Evolutionary conservation across 2,329 filamentous ascomycete species (phyloP), one percentile per base, ranked within the genome.

Genomic region (Colletotrichum agaves): DNA sequence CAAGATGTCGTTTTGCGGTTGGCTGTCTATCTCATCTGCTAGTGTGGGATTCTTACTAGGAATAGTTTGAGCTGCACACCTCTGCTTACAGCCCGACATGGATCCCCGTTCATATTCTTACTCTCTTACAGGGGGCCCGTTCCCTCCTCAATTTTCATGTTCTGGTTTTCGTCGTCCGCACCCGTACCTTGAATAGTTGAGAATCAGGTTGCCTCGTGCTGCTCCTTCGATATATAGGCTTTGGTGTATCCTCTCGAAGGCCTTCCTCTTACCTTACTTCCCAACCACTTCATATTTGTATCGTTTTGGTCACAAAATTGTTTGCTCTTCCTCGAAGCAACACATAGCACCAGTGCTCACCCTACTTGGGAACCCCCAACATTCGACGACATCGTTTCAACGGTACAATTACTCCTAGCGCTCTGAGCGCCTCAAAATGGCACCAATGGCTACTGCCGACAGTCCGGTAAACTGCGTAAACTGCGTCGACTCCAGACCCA

Each of bases 41-140:
- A 65, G 65, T 65, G 65, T 49, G 61, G 55, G 46, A 53, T 58
- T 68, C 58, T 44, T 60, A 17, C 65, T 58, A 68, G 65, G 61
- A 68, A 65, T 65, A 68, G 61, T 60, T 64, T 39, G 39, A 50
- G 59, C 61, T 33, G 39, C 65, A 61, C 61, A 65, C 57, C 61
- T 64, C 37, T 63, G 37, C 50, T 63, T 52, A 17, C 33, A 46
- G 52, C 53, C 53, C 33, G 35, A 21, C 63, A 39, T 63, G 43
- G 59, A 57, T 8, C 44, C 61, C 65, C 53, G 39, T 49, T n/a
- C 33, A 53, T 15, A 58, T 52, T 56, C 52, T 52, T 53, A 58
- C 60, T 58, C 21, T 35, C 52, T 19, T 13, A 43, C 17, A 15
- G 5, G 39, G 55, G 8, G 41, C 47, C 41, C 46, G 19, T 23